Conservation (phyloP, 2,329 filamentous ascomycete genomes). For the Sporothrix curviconia region DNA sequence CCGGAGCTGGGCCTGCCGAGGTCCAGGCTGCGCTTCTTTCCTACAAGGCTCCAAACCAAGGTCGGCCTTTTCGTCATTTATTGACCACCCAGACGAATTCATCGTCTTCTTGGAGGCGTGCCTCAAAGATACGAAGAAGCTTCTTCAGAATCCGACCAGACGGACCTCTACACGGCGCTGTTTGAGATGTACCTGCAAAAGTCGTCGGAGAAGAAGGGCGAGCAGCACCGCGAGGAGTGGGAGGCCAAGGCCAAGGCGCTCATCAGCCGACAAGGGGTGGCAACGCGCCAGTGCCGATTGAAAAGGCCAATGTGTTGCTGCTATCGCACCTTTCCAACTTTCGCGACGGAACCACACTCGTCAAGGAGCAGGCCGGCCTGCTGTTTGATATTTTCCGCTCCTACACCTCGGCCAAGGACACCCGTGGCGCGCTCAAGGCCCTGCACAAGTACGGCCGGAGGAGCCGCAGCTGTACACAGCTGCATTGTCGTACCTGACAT, state of each 20-base stretch:
- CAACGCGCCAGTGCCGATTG: constrained; percentile 73
- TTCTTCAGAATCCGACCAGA: constrained; percentile 69
- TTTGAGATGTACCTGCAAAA: constrained; percentile 98
- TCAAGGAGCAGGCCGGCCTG: constrained; percentile 88
- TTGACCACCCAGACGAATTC: constrained; percentile 88
- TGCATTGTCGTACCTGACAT: constrained; percentile 88
- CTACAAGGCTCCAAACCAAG: constrained; percentile 79
- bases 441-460: constrained; percentile 82
- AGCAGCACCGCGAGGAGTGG: constrained; percentile 67
- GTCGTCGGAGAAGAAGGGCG: constrained; percentile 66
- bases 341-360: constrained; percentile 80
- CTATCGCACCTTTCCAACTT: constrained; percentile 90
- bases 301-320: constrained; percentile 88
- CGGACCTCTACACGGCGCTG: constrained; percentile 86
- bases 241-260: constrained; percentile 84
- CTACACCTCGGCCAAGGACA: constrained; percentile 88
- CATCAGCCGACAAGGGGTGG: constrained; percentile 54
- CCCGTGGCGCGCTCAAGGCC: constrained; percentile 80
- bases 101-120: constrained; percentile 89
- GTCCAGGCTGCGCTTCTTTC: constrained; percentile 32
- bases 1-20: constrained; percentile 27
- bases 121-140: constrained; percentile 55
- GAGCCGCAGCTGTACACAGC: constrained; percentile 91
- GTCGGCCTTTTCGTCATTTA: constrained; percentile 91
- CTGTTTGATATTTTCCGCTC: constrained; percentile 95